A percentile compares a stretch with the other conserved stretches of the same genome.
Evolutionary conservation across 768 basidiomycete species (phyloP).

Genomic region (Russula griseocarnosa): DNA sequence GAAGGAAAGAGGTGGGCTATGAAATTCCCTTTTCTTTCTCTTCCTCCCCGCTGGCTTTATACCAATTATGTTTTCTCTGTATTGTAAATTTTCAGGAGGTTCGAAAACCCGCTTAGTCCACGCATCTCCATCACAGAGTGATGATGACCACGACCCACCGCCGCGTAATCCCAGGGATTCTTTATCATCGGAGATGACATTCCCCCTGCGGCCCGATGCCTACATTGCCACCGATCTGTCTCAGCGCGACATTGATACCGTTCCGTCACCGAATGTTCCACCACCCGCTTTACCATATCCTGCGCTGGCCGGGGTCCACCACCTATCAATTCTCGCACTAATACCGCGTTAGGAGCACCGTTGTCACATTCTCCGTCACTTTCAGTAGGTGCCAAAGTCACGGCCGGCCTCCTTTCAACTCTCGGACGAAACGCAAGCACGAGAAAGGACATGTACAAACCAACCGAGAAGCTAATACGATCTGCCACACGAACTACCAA

Average conservation of each 20-base stretch:
- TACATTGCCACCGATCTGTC: slow-evolving; percentile 71
- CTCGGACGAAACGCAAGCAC: slow-evolving; percentile 32
- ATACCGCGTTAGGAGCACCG: slow-evolving; percentile 11
- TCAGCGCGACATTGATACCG: slow-evolving; percentile 39
- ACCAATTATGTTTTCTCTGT: slow-evolving; percentile 11
- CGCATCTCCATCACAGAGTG: not conserved
- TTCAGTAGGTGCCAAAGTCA: slow-evolving; percentile 4
- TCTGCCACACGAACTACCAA: slow-evolving; percentile 38
- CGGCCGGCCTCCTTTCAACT: slow-evolving; percentile 18
- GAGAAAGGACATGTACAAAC: slow-evolving; percentile 1
- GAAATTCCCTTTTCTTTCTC: slow-evolving; percentile 3
- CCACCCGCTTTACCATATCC: slow-evolving; percentile 69
- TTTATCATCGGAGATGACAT: slow-evolving; percentile 70
- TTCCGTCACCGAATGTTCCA: slow-evolving; percentile 50
- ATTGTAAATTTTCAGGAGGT: slow-evolving; percentile 11
- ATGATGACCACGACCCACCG: slow-evolving; percentile 36
- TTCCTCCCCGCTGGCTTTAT: slow-evolving; percentile 5
- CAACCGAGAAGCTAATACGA: not conserved
- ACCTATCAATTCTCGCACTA: not conserved
- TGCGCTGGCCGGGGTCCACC: slow-evolving; percentile 46
- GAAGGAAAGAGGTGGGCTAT: slow-evolving; percentile 50
- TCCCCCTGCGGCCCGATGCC: slow-evolving; percentile 76
- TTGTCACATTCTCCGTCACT: not conserved
- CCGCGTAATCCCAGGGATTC: slow-evolving; percentile 65
- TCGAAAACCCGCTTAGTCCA: slow-evolving; percentile 21